phyloP scores from a whole-genome alignment of 2,329 filamentous ascomycete species.

The Anthostomella pinea region DNA sequence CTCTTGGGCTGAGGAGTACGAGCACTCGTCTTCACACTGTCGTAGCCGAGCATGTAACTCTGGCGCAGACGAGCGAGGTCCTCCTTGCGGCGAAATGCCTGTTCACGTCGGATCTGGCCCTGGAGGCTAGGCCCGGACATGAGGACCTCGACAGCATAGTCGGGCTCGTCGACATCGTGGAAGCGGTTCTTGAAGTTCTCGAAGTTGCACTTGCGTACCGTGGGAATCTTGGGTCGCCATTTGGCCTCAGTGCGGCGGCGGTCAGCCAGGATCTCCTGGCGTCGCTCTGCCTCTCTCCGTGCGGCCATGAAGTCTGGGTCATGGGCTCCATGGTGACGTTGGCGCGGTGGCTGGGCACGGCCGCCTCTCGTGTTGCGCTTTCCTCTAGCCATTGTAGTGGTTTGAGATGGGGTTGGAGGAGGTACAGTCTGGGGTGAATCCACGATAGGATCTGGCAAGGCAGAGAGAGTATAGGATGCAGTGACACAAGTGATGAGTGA shows the following conservation, averaged over 20 bases:
- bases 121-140: slow-evolving; percentile 34
- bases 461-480: background rate
- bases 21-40: slow-evolving; percentile 8
- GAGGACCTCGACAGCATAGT: slow-evolving; percentile 41
- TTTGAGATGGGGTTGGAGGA: too few species aligned
- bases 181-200: slow-evolving; percentile 44
- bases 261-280: slow-evolving; percentile 36
- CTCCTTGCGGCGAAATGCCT: slow-evolving; percentile 35
- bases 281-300: slow-evolving; percentile 36
- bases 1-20: slow-evolving; percentile 5
- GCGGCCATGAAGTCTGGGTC: slow-evolving; percentile 30
- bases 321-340: slow-evolving; percentile 20
- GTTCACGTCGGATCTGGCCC: slow-evolving; percentile 39
- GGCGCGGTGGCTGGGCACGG: background rate
- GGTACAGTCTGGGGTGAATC: too few species aligned
- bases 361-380: slow-evolving; percentile 6
- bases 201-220: slow-evolving; percentile 40
- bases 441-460: too few species aligned
- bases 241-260: slow-evolving; percentile 35
- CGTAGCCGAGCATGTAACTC: slow-evolving; percentile 25
- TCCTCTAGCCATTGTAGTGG: slow-evolving; percentile 10
- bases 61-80: slow-evolving; percentile 34
- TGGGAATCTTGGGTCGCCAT: slow-evolving; percentile 40
- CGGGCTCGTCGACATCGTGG: slow-evolving; percentile 32
- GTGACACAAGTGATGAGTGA: too few species aligned